A percentile compares a stretch with the other conserved stretches of the same genome.
Conservation (phyloP, 2,329 filamentous ascomycete species). For the Aureobasidium sp. region DNA sequence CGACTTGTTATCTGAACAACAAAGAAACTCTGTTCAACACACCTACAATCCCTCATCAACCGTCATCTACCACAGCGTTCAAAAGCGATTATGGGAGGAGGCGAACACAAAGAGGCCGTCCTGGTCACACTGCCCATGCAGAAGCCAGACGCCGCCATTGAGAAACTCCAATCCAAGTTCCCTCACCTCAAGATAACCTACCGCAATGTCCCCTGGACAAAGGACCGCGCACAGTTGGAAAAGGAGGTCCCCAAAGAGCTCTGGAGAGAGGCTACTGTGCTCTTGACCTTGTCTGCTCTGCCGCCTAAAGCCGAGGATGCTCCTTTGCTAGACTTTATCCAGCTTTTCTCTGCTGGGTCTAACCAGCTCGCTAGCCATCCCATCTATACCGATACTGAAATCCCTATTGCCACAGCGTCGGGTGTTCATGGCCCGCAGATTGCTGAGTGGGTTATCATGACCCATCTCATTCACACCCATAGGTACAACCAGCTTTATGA, state of each 20-base stretch:
- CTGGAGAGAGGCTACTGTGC: slow-evolving; percentile 35
- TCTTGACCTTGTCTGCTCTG: slow-evolving; percentile 40
- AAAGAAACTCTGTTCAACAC: background rate
- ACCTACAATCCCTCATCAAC: background rate
- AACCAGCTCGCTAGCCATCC: slow-evolving; percentile 46
- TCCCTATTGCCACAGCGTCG: slow-evolving; percentile 46
- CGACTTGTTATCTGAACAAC: background rate
- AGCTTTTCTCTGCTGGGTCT: slow-evolving; percentile 49
- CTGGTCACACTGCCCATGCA: slow-evolving; percentile 24
- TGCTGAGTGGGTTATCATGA: slow-evolving; percentile 58
- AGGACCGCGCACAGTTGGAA: slow-evolving; percentile 11
- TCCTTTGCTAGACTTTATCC: slow-evolving; percentile 41
- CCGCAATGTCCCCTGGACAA: slow-evolving; percentile 21
- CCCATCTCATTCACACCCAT: slow-evolving; percentile 49
- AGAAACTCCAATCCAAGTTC: slow-evolving; percentile 32
- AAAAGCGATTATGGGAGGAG: slow-evolving; percentile 26
- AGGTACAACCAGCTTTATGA: slow-evolving; percentile 47
- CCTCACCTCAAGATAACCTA: slow-evolving; percentile 39
- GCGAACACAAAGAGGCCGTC: slow-evolving; percentile 25
- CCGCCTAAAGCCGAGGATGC: slow-evolving; percentile 28
- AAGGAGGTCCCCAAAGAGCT: slow-evolving; percentile 21
- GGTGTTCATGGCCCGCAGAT: slow-evolving; percentile 57
- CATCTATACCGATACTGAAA: slow-evolving; percentile 42
- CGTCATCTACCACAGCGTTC: background rate
- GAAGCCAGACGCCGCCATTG: slow-evolving; percentile 30